Conservation (phyloP, 805 yeast species). For the Pichia insulana region DNA sequence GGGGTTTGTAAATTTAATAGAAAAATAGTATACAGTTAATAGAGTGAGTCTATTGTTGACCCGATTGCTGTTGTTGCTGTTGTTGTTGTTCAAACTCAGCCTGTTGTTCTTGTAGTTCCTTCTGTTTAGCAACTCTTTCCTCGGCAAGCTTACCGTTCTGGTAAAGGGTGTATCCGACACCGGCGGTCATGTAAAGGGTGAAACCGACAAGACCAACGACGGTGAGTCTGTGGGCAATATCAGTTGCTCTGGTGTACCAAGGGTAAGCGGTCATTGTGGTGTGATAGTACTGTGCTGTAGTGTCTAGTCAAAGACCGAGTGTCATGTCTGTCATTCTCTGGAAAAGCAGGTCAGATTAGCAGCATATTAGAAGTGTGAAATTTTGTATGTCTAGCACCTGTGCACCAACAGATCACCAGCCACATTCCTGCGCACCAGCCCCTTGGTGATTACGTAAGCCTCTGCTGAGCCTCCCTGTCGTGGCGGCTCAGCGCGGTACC, state of each 20-base stretch:
- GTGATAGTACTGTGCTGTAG: no score
- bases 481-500: no score
- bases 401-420: slow-evolving; percentile 21
- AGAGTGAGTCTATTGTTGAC: no score
- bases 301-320: no score
- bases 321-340: no score
- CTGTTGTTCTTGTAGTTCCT: slow-evolving; percentile 20
- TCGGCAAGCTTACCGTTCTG: slow-evolving; percentile 45
- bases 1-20: neutral
- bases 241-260: slow-evolving; percentile 70
- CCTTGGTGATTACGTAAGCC: slow-evolving; percentile 11
- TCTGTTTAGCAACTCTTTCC: slow-evolving; percentile 30
- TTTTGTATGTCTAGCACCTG: no score
- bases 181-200: slow-evolving; percentile 40
- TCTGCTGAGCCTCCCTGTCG: neutral
- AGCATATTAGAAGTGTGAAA: no score
- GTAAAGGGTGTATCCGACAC: slow-evolving; percentile 44
- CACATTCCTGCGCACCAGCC: slow-evolving; percentile 19
- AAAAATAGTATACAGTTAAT: no score
- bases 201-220: slow-evolving; percentile 57
- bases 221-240: slow-evolving; percentile 63
- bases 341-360: neutral
- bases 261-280: slow-evolving; percentile 33
- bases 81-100: slow-evolving; percentile 18
- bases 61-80: slow-evolving; percentile 5